Evolutionary conservation across 2,329 filamentous ascomycete species (phyloP).

Genomic region (Lasiodiplodia gonubiensis): DNA sequence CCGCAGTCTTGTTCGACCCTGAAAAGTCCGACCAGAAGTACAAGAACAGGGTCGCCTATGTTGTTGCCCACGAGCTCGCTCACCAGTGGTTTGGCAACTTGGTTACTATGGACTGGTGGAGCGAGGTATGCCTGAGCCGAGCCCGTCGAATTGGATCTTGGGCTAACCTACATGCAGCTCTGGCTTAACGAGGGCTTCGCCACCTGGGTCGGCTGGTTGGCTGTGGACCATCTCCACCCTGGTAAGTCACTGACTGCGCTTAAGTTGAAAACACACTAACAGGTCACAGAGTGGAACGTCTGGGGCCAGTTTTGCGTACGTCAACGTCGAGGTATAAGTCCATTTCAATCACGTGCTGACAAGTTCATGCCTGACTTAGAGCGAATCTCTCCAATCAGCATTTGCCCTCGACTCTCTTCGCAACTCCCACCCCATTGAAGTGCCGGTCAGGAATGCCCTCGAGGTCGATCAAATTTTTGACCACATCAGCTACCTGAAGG

Average conservation of each 20-base stretch:
- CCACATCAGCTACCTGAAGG: conserved; percentile 94
- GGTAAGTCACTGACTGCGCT: conserved; percentile 46
- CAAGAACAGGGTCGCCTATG: conserved; percentile 93
- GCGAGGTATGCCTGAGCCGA: conserved; percentile 57
- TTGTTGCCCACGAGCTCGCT: conserved; percentile 96
- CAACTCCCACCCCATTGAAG: conserved; percentile 93
- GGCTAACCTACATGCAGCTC: conserved; percentile 50
- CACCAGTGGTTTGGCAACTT: conserved; percentile 97
- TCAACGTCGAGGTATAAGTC: conserved; percentile 59
- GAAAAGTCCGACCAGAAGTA: conserved; percentile 87
- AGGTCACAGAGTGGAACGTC: conserved; percentile 79
- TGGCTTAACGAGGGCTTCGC: conserved; percentile 98
- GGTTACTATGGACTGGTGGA: conserved; percentile 98
- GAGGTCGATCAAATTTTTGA: conserved; percentile 99
- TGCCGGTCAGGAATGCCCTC: conserved; percentile 88
- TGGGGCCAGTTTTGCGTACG: conserved; percentile 93
- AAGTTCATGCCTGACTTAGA: conserved; percentile 56
- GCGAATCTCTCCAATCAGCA: conserved; percentile 90
- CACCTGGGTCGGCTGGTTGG: conserved; percentile 97
- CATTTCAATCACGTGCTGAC: conserved; percentile 38
- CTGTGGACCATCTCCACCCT: conserved; percentile 87
- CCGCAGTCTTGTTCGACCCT: conserved; percentile 94
- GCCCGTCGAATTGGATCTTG: too few species aligned
- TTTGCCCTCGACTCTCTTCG: conserved; percentile 89
- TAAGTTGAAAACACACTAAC: conserved; percentile 11